Conservation (phyloP, 1,284 basidiomycete species). For the Boletus mariae region DNA sequence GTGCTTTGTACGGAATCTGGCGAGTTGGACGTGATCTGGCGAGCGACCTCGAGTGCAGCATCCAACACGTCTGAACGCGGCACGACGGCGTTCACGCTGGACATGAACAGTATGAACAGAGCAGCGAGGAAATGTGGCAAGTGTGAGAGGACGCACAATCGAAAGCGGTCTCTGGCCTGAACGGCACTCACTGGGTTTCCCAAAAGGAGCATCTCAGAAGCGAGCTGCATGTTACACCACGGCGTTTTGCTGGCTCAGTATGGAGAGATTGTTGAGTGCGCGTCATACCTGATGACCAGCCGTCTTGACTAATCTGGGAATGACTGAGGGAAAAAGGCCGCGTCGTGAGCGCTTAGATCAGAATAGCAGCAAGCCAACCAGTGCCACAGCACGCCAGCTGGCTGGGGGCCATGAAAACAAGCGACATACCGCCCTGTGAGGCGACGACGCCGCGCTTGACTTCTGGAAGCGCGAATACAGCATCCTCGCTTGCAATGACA, state of each 20-base stretch:
- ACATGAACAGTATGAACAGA: neutral
- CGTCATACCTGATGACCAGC: slow-evolving; percentile 64
- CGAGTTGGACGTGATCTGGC: slow-evolving; percentile 61
- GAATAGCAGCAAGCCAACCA: neutral
- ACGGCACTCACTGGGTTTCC: slow-evolving; percentile 65
- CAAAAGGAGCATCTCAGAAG: slow-evolving; percentile 74
- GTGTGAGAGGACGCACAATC: slow-evolving; percentile 54
- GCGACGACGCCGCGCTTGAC: slow-evolving; percentile 79
- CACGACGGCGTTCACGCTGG: slow-evolving; percentile 68
- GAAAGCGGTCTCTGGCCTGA: slow-evolving; percentile 67
- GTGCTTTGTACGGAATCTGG: slow-evolving; percentile 80
- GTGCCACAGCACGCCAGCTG: neutral
- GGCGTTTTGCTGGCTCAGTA: slow-evolving; percentile 18
- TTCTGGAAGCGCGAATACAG: slow-evolving; percentile 77
- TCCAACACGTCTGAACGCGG: slow-evolving; percentile 53
- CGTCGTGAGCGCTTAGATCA: slow-evolving; percentile 12
- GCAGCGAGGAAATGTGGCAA: neutral
- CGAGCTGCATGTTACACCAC: slow-evolving; percentile 44
- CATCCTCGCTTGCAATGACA: slow-evolving; percentile 70
- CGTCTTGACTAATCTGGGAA: slow-evolving; percentile 57
- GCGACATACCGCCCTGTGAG: slow-evolving; percentile 61
- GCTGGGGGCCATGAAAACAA: neutral
- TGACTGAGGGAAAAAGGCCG: slow-evolving; percentile 39
- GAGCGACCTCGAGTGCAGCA: slow-evolving; percentile 63
- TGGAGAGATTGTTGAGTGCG: slow-evolving; percentile 27